Evolutionary conservation across 2,329 filamentous ascomycete genomes (phyloP).

Genomic region (Fusarium succisae): DNA sequence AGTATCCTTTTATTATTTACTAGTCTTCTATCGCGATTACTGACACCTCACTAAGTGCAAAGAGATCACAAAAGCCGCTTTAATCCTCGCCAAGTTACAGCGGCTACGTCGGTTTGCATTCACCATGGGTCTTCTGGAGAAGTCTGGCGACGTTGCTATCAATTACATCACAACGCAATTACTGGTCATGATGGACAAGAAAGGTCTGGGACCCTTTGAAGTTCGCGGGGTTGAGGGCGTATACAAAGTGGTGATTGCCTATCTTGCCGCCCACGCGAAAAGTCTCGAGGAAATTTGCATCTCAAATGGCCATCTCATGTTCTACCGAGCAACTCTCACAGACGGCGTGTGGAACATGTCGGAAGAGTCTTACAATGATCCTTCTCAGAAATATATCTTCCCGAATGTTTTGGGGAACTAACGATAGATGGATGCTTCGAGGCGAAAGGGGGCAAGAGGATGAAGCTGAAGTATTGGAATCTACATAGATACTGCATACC

Average conservation of each 20-base stretch:
- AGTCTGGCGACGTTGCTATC: no score
- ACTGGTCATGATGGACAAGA: background rate
- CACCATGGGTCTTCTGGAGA: no score
- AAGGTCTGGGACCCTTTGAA: background rate
- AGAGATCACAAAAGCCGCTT: no score
- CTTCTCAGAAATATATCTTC: rapidly evolving
- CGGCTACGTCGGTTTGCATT: no score
- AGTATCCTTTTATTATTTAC: background rate
- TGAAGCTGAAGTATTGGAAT: background rate
- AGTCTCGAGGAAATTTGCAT: background rate
- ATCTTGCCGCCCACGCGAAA: background rate
- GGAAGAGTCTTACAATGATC: background rate
- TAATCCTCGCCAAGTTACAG: no score
- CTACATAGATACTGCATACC: rapidly evolving
- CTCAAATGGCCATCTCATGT: rapidly evolving
- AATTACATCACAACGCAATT: no score
- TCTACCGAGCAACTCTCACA: background rate
- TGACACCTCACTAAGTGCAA: no score
- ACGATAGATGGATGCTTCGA: background rate
- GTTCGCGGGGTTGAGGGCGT: background rate
- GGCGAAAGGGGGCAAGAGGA: background rate
- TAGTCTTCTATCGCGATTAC: no score
- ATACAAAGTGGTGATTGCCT: rapidly evolving
- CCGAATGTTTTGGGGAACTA: background rate
- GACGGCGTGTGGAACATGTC: background rate